Conservation (phyloP, 2,329 filamentous ascomycete species). For the Monascus ruber region DNA sequence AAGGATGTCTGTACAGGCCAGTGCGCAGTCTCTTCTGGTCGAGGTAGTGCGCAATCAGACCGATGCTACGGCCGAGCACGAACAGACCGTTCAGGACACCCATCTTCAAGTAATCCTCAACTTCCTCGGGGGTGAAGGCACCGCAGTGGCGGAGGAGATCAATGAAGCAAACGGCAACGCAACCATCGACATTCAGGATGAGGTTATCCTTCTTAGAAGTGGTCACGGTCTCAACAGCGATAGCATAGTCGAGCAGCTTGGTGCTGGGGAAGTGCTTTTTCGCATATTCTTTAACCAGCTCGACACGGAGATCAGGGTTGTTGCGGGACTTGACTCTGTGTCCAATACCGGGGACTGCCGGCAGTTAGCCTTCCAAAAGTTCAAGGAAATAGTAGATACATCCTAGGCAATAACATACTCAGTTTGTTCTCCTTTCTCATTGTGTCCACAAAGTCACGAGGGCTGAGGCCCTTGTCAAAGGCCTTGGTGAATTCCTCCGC, state of each 20-base stretch:
- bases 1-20: constrained; percentile 96
- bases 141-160: constrained; percentile 96
- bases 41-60: constrained; percentile 98
- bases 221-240: constrained; percentile 94
- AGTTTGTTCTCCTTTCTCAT: constrained; percentile 99
- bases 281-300: constrained; percentile 98
- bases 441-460: constrained; percentile 95
- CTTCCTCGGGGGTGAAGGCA: constrained; percentile 90
- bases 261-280: constrained; percentile 93
- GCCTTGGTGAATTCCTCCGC: constrained; percentile 98
- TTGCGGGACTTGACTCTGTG: constrained; percentile 99
- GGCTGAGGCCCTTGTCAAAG: constrained; percentile 94
- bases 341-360: constrained; percentile 78
- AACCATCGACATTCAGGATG: constrained; percentile 97
- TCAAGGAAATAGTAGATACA: not conserved
- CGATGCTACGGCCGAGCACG: constrained; percentile 91
- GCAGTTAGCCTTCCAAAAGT: constrained; percentile 16
- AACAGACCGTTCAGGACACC: constrained; percentile 99
- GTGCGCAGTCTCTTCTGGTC: constrained; percentile 99
- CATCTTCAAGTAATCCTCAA: constrained; percentile 98
- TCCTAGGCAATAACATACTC: constrained; percentile 41
- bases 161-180: constrained; percentile 97
- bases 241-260: constrained; percentile 97
- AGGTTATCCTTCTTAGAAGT: constrained; percentile 99
- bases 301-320: constrained; percentile 98